Conservation (phyloP, 177 flowering plant species). For the Vitis hybrid region DNA sequence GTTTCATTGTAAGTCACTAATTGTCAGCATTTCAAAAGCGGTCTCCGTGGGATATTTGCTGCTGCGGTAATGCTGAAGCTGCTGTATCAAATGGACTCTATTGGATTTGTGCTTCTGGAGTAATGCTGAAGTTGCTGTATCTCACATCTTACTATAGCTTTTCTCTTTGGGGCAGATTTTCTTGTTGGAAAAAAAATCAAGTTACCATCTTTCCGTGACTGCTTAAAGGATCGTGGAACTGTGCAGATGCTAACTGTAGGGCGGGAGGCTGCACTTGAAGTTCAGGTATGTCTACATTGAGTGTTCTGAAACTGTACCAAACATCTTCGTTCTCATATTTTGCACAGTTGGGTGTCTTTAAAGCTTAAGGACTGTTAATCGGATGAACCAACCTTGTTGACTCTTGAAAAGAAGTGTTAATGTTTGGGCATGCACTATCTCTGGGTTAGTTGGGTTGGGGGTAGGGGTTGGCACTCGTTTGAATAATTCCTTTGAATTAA, state of each 20-base stretch:
- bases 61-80: slow-evolving; percentile 72
- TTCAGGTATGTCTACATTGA: slow-evolving; percentile 62
- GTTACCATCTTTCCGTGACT: slow-evolving; percentile 86
- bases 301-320: neutral
- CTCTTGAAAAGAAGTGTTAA: no score
- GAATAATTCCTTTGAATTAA: no score
- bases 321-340: neutral
- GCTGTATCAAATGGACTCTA: slow-evolving; percentile 43
- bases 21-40: slow-evolving; percentile 66
- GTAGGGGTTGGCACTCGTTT: no score
- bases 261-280: slow-evolving; percentile 92
- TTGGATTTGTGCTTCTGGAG: slow-evolving; percentile 41
- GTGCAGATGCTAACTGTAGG: slow-evolving; percentile 93
- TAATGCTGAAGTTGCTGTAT: slow-evolving; percentile 40
- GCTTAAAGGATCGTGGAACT: slow-evolving; percentile 86
- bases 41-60: slow-evolving; percentile 59
- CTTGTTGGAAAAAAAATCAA: slow-evolving; percentile 78
- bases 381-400: neutral
- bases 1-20: slow-evolving; percentile 56
- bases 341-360: neutral
- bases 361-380: neutral
- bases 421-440: no score
- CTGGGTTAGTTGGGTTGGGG: no score
- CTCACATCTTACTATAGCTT: slow-evolving; percentile 32
- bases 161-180: slow-evolving; percentile 83